These are phyloP conservation scores for Talaromyces sp. DNA, from an alignment of 2,329 filamentous ascomycete species.

Conservation along the genomic window DNA sequence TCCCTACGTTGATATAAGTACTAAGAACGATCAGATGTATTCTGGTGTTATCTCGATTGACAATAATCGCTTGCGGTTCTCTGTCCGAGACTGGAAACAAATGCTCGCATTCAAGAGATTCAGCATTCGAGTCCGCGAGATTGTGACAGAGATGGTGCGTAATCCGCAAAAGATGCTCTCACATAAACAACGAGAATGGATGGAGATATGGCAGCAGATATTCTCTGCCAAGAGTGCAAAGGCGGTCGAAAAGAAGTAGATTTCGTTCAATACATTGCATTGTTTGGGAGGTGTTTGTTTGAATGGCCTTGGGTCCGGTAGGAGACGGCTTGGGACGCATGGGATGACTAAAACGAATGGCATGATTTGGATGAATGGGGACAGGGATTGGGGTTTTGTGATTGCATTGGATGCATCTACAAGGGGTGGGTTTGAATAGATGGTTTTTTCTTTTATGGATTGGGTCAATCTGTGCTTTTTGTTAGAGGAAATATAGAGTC, in stretches of 20 bases:
- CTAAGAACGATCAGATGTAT: slow-evolving; percentile 59
- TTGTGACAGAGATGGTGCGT: slow-evolving; percentile 66
- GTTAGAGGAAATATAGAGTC: not conserved
- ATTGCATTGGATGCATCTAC: not conserved
- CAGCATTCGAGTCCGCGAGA: slow-evolving; percentile 68
- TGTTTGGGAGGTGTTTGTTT: not conserved
- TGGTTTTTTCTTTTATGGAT: not conserved
- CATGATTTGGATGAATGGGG: not conserved
- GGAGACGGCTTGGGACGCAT: not conserved
- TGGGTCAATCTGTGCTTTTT: not conserved
- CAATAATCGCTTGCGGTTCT: slow-evolving; percentile 79
- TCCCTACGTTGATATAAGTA: not conserved
- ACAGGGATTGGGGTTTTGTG: not conserved
- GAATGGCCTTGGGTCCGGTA: not conserved
- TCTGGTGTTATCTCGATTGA: slow-evolving; percentile 84
- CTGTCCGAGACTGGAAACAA: slow-evolving; percentile 82
- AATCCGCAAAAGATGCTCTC: slow-evolving; percentile 44
- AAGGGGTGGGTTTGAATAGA: not conserved
- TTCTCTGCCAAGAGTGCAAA: slow-evolving; percentile 45
- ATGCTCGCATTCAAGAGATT: slow-evolving; percentile 85
- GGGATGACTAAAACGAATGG: not conserved
- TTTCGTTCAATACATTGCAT: not conserved
- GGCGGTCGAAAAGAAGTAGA: slow-evolving; percentile 1
- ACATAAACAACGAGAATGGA: slow-evolving; percentile 67
- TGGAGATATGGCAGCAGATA: slow-evolving; percentile 70